phyloP scores from a whole-genome alignment of 768 basidiomycete species.

The Mycena sanguinolenta region DNA sequence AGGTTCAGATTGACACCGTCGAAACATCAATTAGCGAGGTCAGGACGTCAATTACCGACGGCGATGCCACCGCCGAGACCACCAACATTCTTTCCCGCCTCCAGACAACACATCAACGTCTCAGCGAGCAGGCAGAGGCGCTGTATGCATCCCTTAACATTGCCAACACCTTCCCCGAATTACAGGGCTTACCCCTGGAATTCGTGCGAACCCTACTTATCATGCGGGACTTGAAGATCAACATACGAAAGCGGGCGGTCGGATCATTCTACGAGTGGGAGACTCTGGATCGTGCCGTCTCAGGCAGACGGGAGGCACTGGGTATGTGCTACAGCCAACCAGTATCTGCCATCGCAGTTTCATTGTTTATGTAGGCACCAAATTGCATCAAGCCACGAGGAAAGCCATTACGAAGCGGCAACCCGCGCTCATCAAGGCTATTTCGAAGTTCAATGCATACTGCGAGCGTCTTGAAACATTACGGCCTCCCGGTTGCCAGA shows the following conservation, averaged over 20 bases:
- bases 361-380: slow-evolving; percentile 42
- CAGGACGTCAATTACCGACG: slow-evolving; percentile 20
- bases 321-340: slow-evolving; percentile 39
- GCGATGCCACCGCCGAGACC: background rate
- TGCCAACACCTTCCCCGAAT: slow-evolving; percentile 46
- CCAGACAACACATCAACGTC: slow-evolving; percentile 33
- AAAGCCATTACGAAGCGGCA: slow-evolving; percentile 47
- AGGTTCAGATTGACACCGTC: slow-evolving; percentile 42
- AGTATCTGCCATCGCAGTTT: background rate
- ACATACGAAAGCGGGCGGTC: slow-evolving; percentile 49
- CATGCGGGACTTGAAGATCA: slow-evolving; percentile 55
- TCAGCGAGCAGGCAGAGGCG: slow-evolving; percentile 44
- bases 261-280: slow-evolving; percentile 55
- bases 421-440: slow-evolving; percentile 45
- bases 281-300: slow-evolving; percentile 48
- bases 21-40: slow-evolving; percentile 40
- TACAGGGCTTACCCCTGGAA: slow-evolving; percentile 43
- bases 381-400: slow-evolving; percentile 49
- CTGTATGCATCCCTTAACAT: slow-evolving; percentile 54
- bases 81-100: slow-evolving; percentile 38
- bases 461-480: slow-evolving; percentile 20
- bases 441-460: slow-evolving; percentile 46
- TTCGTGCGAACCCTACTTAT: slow-evolving; percentile 50
- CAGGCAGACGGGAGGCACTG: slow-evolving; percentile 46
- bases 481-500: background rate